A percentile compares a stretch with the other conserved stretches of the same genome.
phyloP scores from a whole-genome alignment of 495 filamentous ascomycete genomes.

The Tetracladium marchalianum region DNA sequence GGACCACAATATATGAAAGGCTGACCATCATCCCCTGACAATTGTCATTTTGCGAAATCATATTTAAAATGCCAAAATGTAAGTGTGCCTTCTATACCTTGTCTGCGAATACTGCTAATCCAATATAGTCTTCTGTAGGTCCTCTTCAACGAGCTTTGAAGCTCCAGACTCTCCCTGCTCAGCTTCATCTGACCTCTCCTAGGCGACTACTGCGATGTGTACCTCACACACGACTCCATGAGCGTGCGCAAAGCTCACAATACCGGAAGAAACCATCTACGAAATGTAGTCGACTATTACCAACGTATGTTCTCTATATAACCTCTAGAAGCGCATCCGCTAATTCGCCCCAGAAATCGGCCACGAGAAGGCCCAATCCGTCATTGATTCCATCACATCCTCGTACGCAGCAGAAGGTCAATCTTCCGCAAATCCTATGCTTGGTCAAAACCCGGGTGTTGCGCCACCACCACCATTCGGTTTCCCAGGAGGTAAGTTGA shows the following conservation, averaged over 20 bases:
- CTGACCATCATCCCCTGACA: not conserved
- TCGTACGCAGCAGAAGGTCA: constrained; percentile 93
- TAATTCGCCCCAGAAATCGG: constrained; percentile 63
- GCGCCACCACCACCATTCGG: constrained; percentile 45
- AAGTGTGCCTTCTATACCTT: constrained; percentile 30
- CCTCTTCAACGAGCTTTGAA: not conserved
- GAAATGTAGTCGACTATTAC: constrained; percentile 98
- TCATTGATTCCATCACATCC: constrained; percentile 93
- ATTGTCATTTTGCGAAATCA: no score
- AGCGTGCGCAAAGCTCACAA: constrained; percentile 98
- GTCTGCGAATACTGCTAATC: constrained; percentile 11
- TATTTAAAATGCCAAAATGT: constrained; percentile 68
- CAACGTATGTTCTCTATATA: constrained; percentile 55
- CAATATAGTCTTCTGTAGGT: constrained; percentile 29
- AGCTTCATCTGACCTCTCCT: constrained; percentile 13
- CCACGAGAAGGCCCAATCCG: constrained; percentile 94
- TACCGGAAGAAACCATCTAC: constrained; percentile 87
- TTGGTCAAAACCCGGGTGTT: constrained; percentile 52
- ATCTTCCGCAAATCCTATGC: constrained; percentile 71
- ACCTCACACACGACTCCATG: constrained; percentile 99
- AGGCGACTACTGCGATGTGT: constrained; percentile 99
- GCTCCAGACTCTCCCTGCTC: constrained; percentile 6
- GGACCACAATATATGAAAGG: not conserved
- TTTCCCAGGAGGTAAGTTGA: constrained; percentile 27
- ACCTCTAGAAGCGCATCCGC: not conserved